phyloP scores from a whole-genome alignment of 169 alveolate genomes.

The Eimeria falciformis region DNA sequence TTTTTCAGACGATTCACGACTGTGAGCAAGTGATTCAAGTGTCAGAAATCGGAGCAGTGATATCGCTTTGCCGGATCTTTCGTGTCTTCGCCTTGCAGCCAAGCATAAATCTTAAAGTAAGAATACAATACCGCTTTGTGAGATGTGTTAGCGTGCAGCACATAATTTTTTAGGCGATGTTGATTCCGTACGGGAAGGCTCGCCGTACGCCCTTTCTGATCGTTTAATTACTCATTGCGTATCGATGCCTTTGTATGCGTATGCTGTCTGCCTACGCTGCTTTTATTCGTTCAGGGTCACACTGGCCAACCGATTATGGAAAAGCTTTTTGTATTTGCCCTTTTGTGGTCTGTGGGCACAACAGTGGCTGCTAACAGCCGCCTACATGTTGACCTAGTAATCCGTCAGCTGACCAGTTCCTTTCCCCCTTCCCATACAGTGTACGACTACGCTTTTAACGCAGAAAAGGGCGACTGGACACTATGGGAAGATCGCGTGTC shows the following conservation, averaged over 20 bases:
- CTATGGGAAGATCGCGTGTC: conserved; percentile 82
- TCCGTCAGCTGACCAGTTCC: conserved; percentile 89
- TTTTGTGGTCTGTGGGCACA: conserved; percentile 96
- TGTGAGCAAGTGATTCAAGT: conserved; percentile 89
- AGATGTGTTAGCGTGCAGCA: too few relatives aligned
- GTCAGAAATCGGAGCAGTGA: conserved; percentile 90
- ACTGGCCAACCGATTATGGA: conserved; percentile 69
- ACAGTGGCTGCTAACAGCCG: conserved; percentile 93
- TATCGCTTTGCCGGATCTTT: conserved; percentile 88
- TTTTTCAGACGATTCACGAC: conserved; percentile 35
- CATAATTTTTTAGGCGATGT: too few relatives aligned
- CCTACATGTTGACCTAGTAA: conserved; percentile 85
- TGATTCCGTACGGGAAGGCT: too few relatives aligned
- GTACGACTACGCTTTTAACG: conserved; percentile 92
- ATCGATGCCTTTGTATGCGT: too few relatives aligned
- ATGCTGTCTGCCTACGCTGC: too few relatives aligned
- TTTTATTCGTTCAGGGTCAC: conserved; percentile 31
- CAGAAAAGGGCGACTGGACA: conserved; percentile 89
- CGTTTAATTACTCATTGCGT: too few relatives aligned
- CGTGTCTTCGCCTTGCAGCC: conserved; percentile 87
- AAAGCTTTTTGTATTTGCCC: conserved; percentile 90
- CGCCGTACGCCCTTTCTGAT: too few relatives aligned
- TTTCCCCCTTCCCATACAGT: conserved; percentile 93
- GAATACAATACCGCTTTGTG: not conserved
- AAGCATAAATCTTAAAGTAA: conserved; percentile 82